Evolutionary conservation across 2,329 filamentous ascomycete genomes (phyloP).

Genomic region (Pseudopithomyces maydicus): DNA sequence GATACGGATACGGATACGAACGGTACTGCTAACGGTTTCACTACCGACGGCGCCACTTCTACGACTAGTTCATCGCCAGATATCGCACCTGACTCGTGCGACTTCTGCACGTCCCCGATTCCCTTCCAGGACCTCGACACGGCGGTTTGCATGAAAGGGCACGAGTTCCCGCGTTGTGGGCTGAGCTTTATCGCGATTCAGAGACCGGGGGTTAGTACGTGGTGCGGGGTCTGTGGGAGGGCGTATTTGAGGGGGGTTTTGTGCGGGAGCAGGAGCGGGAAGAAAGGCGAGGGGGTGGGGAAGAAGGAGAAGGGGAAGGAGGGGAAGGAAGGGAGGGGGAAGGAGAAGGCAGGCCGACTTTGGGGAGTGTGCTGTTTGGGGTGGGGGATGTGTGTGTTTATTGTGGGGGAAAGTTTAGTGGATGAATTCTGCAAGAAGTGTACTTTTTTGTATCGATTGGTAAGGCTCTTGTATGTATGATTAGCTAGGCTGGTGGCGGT

Average conservation of each 20-base stretch:
- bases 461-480: too few species aligned
- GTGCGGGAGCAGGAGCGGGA: slow-evolving; percentile 27
- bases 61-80: too few species aligned
- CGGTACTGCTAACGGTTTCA: too few species aligned
- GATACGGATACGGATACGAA: too few species aligned
- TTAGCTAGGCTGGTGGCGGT: too few species aligned
- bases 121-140: slow-evolving; percentile 53
- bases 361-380: slow-evolving; percentile 37
- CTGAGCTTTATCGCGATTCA: slow-evolving; percentile 62
- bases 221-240: slow-evolving; percentile 58
- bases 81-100: slow-evolving; percentile 51
- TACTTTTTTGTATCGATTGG: too few species aligned
- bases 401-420: slow-evolving; percentile 43
- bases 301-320: not conserved
- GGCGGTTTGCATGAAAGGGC: slow-evolving; percentile 57
- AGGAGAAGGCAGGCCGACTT: slow-evolving; percentile 16
- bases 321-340: not conserved
- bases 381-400: slow-evolving; percentile 46
- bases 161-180: slow-evolving; percentile 60
- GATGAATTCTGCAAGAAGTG: too few species aligned
- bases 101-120: slow-evolving; percentile 56
- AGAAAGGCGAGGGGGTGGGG: slow-evolving; percentile 9
- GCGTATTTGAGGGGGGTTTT: slow-evolving; percentile 55
- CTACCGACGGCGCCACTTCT: too few species aligned
- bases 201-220: slow-evolving; percentile 58